Conservation (phyloP, 495 filamentous ascomycete genomes). For the Penicillium fimorum region DNA sequence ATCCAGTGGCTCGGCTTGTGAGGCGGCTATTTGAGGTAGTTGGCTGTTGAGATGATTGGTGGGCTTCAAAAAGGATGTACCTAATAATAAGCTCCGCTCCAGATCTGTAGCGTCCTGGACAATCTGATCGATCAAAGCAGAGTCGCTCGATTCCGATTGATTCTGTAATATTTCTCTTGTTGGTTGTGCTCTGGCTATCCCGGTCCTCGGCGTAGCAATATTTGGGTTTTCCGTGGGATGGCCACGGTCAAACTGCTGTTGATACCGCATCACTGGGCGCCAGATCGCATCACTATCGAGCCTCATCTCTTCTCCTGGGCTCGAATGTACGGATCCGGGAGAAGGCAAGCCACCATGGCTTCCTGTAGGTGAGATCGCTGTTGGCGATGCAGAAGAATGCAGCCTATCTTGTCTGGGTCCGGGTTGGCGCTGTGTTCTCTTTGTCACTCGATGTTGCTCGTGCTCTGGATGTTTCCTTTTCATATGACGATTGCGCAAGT, state of each 20-base stretch:
- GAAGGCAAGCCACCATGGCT: background rate
- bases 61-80: conserved; percentile 16
- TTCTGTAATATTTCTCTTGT: background rate
- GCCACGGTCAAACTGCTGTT: background rate
- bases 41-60: conserved; percentile 10
- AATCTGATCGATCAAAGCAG: conserved; percentile 12
- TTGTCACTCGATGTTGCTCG: conserved; percentile 15
- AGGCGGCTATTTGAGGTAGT: background rate
- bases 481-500: conserved; percentile 36
- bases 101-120: conserved; percentile 11
- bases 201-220: background rate
- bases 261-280: background rate
- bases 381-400: conserved; percentile 4
- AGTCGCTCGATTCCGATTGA: background rate
- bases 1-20: conserved; percentile 1
- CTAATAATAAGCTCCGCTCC: conserved; percentile 21
- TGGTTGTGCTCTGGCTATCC: background rate
- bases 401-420: conserved; percentile 10
- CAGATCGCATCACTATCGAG: background rate
- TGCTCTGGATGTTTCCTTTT: conserved; percentile 38
- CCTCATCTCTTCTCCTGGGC: background rate
- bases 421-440: conserved; percentile 12
- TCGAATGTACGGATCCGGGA: background rate
- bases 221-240: background rate
- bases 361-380: background rate